Base-by-base conservation (phyloP, 208 protist genomes). In the Herpetomonas tarakana region DNA sequence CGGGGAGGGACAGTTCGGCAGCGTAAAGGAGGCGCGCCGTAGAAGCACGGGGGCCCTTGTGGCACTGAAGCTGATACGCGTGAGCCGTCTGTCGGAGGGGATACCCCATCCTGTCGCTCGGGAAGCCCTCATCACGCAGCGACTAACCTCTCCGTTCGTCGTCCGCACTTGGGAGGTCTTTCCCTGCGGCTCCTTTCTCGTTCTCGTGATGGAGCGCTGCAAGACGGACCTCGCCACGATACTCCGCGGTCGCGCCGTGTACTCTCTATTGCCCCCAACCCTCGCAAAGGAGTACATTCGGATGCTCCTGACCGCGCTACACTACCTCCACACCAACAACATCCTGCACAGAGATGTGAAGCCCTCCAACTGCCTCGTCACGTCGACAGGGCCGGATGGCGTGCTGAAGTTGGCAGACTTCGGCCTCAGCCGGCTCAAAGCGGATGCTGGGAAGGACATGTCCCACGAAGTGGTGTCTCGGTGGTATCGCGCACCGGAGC, bases 291-390 rank as follows among this genome's bases (percentile, higher is more conserved):
- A 44, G 3, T 55, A 83, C n/a, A 52, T 92, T 22, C 62, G 58
- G 21, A 82, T 86, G 78, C 78, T 96, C 35, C 68, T 93, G n/a
- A 60, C 51, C 2, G 91, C 76, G 0, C 53, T 96, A 22, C 50
- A 70, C 24, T 74, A 87, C 47, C 49, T 93, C 18, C 91, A 96
- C 67, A 38, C 16, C 18, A 31, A 69, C 9, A 62, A 70, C 51
- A 62, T 97, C 24, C 25, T 95, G n/a, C 91, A 97, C 52, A 83
- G 88, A 45, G 91, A 97, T 61, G 78, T 97, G 21, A 97, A 97
- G 55, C 88, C 88, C 4, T 67, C 70, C 14, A 97, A 97, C 72
- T 94, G 83, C 68, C 81, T 94, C n/a, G 29, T 97, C n/a, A 62
- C 58, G 11, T 14, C 52, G 6, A 62, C 1, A 61, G 22, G 3